Base-by-base conservation (phyloP, 1,139 yeast species). In the Yamadazyma mexicana region DNA sequence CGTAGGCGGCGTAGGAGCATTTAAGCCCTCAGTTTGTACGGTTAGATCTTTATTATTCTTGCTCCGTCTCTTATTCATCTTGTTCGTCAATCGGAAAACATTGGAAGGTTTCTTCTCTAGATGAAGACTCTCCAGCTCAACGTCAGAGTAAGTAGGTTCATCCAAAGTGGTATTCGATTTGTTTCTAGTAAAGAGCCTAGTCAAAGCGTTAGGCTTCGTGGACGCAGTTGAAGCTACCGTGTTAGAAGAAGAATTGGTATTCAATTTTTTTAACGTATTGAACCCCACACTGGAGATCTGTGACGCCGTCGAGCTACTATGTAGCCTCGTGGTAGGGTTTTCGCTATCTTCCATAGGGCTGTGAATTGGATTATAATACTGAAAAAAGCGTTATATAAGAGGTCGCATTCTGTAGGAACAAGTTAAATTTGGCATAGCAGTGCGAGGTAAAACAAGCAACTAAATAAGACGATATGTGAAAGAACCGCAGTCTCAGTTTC, bases 251-350 rank as follows among this genome's bases (percentile, higher is more conserved):
- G 60, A 47, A 40, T 65, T 63, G 6, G 75, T 68, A 27, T 54
- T 51, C 24, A 55, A 51, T 43, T 69, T 69, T 46, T 65, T 69
- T 25, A 70, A 47, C 36, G 57, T 69, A 39, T 58, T 68, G 48
- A 70, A 70, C 4, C 73, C 76, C 9, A 70, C 75, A 38, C 66
- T 62, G 2, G 73, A 64, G 3, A 68, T 58, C 36, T 61, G 69
- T 15, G 67, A 56, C 5, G 43, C 37, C 6, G 33, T 28, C 11
- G 34, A 31, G 15, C 39, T 17, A 34, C 38, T 34, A 14, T 34
- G 37, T 8, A 27, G 18, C 15, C 37, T 17, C 5, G 37, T 10
- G 3, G 18, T 26, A 4, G 23, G 24, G 10, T 11, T 17, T 8
- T 33, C 36, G 4, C 26, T 26, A 4, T 34, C 37, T 8, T 34